Evolutionary conservation across 2,329 filamentous ascomycete genomes (phyloP).

Genomic region (Colletotrichum sp.): DNA sequence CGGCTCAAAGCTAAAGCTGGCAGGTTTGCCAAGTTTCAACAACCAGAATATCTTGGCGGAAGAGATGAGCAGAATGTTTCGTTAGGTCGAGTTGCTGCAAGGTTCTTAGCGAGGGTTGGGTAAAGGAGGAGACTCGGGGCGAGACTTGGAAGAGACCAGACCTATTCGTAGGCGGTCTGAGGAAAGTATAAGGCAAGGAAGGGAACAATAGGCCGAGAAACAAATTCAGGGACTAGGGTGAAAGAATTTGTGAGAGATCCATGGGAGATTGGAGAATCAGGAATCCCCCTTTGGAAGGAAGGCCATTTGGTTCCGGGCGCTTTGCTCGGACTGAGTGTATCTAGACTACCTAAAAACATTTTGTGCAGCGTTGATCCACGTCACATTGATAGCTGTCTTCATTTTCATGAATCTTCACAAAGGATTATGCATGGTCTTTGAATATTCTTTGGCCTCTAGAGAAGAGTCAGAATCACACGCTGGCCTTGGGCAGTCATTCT

Average conservation of each 20-base stretch:
- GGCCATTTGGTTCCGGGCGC: neutral
- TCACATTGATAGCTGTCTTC: neutral
- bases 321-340: neutral
- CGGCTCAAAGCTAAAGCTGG: neutral
- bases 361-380: neutral
- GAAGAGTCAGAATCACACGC: neutral
- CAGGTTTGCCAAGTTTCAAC: neutral
- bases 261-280: neutral
- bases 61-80: neutral
- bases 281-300: neutral
- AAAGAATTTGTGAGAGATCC: neutral
- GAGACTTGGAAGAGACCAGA: no score
- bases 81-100: neutral
- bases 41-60: neutral
- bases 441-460: neutral
- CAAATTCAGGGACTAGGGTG: neutral
- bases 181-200: fast-evolving
- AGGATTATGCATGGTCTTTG: neutral
- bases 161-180: no score
- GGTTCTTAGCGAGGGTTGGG: neutral
- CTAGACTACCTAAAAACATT: no score
- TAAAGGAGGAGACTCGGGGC: neutral
- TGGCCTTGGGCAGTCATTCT: neutral
- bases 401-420: neutral
- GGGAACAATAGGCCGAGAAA: neutral